Evolutionary conservation across 768 basidiomycete species (phyloP), one percentile per base, ranked within the genome.

Genomic region (Tricholoma terreum): DNA sequence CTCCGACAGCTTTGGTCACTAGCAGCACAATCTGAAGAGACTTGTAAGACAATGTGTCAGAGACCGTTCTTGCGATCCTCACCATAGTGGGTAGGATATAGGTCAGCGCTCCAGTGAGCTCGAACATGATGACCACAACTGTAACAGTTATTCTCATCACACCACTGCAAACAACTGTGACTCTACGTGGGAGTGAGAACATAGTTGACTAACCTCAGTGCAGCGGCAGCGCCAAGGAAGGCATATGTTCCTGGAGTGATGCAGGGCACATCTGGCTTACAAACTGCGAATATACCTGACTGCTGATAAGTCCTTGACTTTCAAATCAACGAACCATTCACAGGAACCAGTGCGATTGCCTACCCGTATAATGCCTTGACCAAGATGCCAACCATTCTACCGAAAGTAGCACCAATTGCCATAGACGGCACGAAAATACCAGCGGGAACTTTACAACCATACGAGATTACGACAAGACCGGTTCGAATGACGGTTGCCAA

Each of bases 161-260:
- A 33, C 97, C 96, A 54, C 97, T 96, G 65, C 33, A 46, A 54
- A 24, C 34, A 35, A 21, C 4, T 42, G 34, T 17, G 51, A 42
- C 17, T 10, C 12, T 31, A 34, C 48, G 11, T 34, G 8, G 24
- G 12, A 15, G 21, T 22, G 30, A 30, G 30, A 6, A 22, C 9
- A 33, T 30, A 17, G 24, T 3, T 8, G 22, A 34, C 51, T 21
- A 52, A 93, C 92, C 91, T 94, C 40, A 99, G 76, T 12, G 94
- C 91, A 6, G 97, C 97, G 3, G 97, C 97, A 1, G 97, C 97
- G 6, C 97, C 97, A 11, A 99, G 80, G 66, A 98, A 93, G 1
- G 97, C 97, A 72, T 99, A 98, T 8, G 96, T 98, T 17, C 97
- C 97, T 0, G 97, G 96, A 0, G 97, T 98, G 65, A 99, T 98